Evolutionary conservation across 2,329 filamentous ascomycete genomes (phyloP).

Genomic region (Aspergillus fijiensis): DNA sequence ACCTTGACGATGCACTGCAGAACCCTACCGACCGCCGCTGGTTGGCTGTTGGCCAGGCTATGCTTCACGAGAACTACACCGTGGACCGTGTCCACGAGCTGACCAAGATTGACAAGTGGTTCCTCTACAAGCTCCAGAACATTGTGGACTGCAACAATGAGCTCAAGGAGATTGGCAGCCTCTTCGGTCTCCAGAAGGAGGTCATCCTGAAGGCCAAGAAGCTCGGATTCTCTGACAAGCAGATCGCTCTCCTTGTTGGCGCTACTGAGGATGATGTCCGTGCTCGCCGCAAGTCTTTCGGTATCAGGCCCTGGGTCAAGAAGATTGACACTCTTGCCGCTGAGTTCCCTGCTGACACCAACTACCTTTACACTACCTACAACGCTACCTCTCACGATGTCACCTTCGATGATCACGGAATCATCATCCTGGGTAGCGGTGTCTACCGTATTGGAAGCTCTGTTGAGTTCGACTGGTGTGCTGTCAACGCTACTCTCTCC

Average conservation of each 20-base stretch:
- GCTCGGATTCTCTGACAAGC: conserved; percentile 93
- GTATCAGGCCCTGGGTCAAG: conserved; percentile 94
- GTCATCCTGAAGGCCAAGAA: conserved; percentile 91
- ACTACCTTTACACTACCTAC: conserved; percentile 97
- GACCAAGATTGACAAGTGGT: conserved; percentile 99
- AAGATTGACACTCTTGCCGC: conserved; percentile 97
- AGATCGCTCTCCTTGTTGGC: conserved; percentile 84
- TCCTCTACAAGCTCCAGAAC: conserved; percentile 97
- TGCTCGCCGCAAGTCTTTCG: conserved; percentile 77
- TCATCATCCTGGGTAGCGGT: conserved; percentile 84
- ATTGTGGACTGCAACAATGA: conserved; percentile 88
- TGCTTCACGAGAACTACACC: conserved; percentile 94
- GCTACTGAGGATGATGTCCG: conserved; percentile 88
- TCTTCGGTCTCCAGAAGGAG: conserved; percentile 84
- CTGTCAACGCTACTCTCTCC: conserved; percentile 82
- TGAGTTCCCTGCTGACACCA: conserved; percentile 91
- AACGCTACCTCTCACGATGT: conserved; percentile 94
- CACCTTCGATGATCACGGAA: conserved; percentile 87
- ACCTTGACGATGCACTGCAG: conserved; percentile 82
- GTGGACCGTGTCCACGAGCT: conserved; percentile 90
- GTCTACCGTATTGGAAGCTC: conserved; percentile 98
- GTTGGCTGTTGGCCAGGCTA: conserved; percentile 95
- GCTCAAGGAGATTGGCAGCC: conserved; percentile 77
- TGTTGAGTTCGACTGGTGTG: conserved; percentile 99
- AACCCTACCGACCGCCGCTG: conserved; percentile 96